Evolutionary conservation across 176 grass and related monocot species (phyloP).

Genomic region (Oryza longistaminata): DNA sequence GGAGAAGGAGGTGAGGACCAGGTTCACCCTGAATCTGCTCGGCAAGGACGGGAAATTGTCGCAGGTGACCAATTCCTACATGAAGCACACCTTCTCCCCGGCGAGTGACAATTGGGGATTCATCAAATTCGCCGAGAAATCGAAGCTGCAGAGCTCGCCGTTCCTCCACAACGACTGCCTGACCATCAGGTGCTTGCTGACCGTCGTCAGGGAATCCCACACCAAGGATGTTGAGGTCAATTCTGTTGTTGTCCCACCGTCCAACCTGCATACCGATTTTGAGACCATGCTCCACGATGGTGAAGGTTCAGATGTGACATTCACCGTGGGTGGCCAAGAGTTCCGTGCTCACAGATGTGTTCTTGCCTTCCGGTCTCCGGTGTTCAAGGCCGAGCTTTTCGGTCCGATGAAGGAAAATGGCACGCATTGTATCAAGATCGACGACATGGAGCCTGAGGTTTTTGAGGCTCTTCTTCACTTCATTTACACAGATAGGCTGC

Average conservation of each 20-base stretch:
- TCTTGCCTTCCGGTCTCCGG: slow-evolving; percentile 39
- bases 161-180: slow-evolving; percentile 43
- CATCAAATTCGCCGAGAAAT: slow-evolving; percentile 48
- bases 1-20: slow-evolving; percentile 22
- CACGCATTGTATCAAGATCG: slow-evolving; percentile 25
- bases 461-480: slow-evolving; percentile 51
- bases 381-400: slow-evolving; percentile 48
- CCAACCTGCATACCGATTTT: slow-evolving; percentile 27
- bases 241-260: not conserved
- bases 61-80: slow-evolving; percentile 23
- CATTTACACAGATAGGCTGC: slow-evolving; percentile 46
- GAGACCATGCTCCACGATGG: slow-evolving; percentile 22
- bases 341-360: slow-evolving; percentile 45
- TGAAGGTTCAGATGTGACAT: slow-evolving; percentile 33
- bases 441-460: slow-evolving; percentile 45
- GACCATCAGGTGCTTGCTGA: slow-evolving; percentile 40
- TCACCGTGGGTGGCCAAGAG: not conserved
- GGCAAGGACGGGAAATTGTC: slow-evolving; percentile 19
- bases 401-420: slow-evolving; percentile 36
- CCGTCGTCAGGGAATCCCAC: not conserved
- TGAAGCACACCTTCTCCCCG: slow-evolving; percentile 38
- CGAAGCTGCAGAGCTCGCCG: slow-evolving; percentile 21
- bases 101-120: slow-evolving; percentile 42
- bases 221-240: not conserved
- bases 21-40: slow-evolving; percentile 34